A percentile compares a stretch with the other conserved stretches of the same genome.
Conservation (phyloP, 768 basidiomycete genomes). For the Trametes punicea region DNA sequence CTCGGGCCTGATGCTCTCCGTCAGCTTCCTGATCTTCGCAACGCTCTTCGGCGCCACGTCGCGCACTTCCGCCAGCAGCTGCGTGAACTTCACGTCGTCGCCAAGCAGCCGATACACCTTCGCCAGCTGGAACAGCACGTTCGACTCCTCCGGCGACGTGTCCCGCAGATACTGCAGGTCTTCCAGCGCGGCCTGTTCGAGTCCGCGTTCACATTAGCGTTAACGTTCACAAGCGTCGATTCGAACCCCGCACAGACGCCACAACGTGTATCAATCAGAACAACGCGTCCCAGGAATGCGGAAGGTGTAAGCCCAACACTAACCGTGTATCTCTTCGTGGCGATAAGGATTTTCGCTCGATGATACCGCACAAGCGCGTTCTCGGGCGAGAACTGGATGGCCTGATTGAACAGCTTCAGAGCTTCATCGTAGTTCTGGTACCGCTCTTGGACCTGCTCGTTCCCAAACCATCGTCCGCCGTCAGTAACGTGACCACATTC, state of each 20-base stretch:
- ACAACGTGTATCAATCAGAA: constrained; percentile 30
- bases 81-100: constrained; percentile 74
- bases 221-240: not conserved
- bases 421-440: constrained; percentile 75
- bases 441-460: constrained; percentile 77
- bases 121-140: constrained; percentile 94
- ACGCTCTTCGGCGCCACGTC: constrained; percentile 92
- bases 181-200: constrained; percentile 63
- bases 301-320: constrained; percentile 32
- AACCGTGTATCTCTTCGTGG: constrained; percentile 80
- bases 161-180: constrained; percentile 80
- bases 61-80: constrained; percentile 84
- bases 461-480: constrained; percentile 2
- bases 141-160: constrained; percentile 91
- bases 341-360: constrained; percentile 86
- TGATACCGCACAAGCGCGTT: constrained; percentile 95
- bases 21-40: constrained; percentile 76
- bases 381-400: constrained; percentile 74
- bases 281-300: constrained; percentile 59
- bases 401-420: constrained; percentile 75
- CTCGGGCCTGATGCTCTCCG: constrained; percentile 62
- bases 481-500: constrained; percentile 7
- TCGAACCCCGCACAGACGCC: constrained; percentile 11
- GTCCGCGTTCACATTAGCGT: not conserved
- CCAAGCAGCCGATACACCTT: constrained; percentile 85